Percentiles rank a stretch among this genome's conserved stretches.
Conservation (phyloP, 2,329 filamentous ascomycete species). For the Clarireedia homoeocarpa region DNA sequence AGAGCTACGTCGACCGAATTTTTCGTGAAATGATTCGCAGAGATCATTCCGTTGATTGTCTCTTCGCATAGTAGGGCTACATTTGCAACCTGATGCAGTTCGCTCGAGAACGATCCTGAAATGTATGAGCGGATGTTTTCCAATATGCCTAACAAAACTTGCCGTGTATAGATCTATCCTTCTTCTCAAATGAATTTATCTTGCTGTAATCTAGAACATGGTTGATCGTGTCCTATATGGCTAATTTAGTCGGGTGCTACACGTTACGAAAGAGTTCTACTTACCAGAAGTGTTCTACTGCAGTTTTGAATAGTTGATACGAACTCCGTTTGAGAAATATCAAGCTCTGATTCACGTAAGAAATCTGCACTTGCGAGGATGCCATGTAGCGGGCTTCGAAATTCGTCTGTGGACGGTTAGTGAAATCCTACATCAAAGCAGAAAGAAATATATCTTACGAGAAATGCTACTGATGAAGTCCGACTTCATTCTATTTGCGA, state of each 20-base stretch:
- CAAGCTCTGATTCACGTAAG: not conserved
- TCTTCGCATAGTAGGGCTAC: slow-evolving; percentile 26
- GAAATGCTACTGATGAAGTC: slow-evolving; percentile 47
- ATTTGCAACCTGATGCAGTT: slow-evolving; percentile 23
- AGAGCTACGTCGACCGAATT: not conserved
- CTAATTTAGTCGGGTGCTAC: not conserved
- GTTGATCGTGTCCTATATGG: slow-evolving; percentile 40
- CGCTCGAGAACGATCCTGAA: slow-evolving; percentile 21
- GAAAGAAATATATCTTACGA: slow-evolving; percentile 30
- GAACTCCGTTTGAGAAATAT: slow-evolving; percentile 7
- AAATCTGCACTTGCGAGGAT: slow-evolving; percentile 43
- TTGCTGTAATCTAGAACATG: slow-evolving; percentile 47
- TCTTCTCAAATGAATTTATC: slow-evolving; percentile 36
- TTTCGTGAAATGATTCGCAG: slow-evolving; percentile 8
- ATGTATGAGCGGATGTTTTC: not conserved
- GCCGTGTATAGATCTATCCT: slow-evolving; percentile 17
- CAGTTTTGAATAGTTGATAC: slow-evolving; percentile 39
- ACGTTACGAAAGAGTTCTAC: not conserved
- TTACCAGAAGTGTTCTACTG: slow-evolving; percentile 38
- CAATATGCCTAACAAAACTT: not conserved
- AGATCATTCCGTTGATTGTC: slow-evolving; percentile 26
- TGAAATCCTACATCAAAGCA: slow-evolving; percentile 11
- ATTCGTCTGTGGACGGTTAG: slow-evolving; percentile 30
- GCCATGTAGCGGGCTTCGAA: slow-evolving; percentile 51
- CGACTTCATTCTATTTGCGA: slow-evolving; percentile 41